These are phyloP conservation scores for Paramecium bursaria DNA, from an alignment of 73 alveolate genomes.

Conservation along the genomic window DNA sequence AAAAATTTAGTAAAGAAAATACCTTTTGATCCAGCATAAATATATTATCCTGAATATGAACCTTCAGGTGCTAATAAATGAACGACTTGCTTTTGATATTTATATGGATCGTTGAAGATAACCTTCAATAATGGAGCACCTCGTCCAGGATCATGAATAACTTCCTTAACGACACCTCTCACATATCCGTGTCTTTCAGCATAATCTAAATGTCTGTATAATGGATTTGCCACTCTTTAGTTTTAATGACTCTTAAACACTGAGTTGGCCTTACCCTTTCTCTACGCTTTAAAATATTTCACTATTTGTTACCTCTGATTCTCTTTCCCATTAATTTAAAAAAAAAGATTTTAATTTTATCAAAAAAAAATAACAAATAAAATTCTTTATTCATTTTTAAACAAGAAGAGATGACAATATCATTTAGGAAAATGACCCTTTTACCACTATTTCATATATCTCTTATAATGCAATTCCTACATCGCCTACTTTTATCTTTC, in stretches of 20 bases:
- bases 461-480: conserved; percentile 48
- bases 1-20: neutral
- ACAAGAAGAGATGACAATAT: no score
- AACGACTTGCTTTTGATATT: conserved; percentile 91
- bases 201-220: conserved; percentile 71
- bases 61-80: conserved; percentile 96
- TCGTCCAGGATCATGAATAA: conserved; percentile 97
- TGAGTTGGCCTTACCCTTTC: conserved; percentile 72
- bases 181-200: conserved; percentile 74
- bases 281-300: conserved; percentile 29
- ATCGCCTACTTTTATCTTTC: conserved; percentile 14
- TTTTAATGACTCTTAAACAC: conserved; percentile 69
- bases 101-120: conserved; percentile 94
- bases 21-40: conserved; percentile 93
- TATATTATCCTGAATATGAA: conserved; percentile 93
- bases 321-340: conserved; percentile 54
- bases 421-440: neutral
- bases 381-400: no score
- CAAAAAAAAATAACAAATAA: no score
- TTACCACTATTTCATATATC: conserved; percentile 11
- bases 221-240: conserved; percentile 68
- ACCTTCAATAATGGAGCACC: conserved; percentile 97
- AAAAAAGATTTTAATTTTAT: conserved; percentile 11
- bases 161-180: conserved; percentile 80
- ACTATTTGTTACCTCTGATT: conserved; percentile 16